Evolutionary conservation across 164 flowering plant species (phyloP).

Genomic region (Macadamia integrifolia): DNA sequence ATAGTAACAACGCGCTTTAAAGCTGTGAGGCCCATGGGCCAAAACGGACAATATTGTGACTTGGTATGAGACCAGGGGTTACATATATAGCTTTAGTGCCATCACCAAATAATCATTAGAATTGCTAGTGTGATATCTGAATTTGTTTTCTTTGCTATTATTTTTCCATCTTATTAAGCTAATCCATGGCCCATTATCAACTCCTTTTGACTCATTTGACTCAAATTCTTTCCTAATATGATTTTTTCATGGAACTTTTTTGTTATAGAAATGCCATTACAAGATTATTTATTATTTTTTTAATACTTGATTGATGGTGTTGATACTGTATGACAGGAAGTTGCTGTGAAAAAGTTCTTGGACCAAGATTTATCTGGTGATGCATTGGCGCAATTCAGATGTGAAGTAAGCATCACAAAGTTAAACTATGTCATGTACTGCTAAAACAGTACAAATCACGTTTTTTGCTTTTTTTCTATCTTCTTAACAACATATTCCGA

Average conservation of each 20-base stretch:
- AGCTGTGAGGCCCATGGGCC: too few relatives aligned
- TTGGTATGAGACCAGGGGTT: too few relatives aligned
- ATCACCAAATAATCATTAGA: too few relatives aligned
- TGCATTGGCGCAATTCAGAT: slow-evolving; percentile 78
- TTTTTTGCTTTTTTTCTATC: neutral
- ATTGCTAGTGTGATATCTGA: too few relatives aligned
- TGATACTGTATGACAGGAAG: slow-evolving; percentile 59
- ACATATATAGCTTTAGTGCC: too few relatives aligned
- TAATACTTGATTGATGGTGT: neutral
- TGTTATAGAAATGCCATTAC: slow-evolving; percentile 1
- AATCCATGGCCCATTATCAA: too few relatives aligned
- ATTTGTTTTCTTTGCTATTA: neutral
- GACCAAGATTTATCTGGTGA: slow-evolving; percentile 89
- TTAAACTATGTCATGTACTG: neutral
- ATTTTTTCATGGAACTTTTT: too few relatives aligned
- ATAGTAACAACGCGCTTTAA: too few relatives aligned
- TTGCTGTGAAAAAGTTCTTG: slow-evolving; percentile 95
- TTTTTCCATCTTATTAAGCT: neutral
- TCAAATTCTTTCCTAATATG: too few relatives aligned
- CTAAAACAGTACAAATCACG: neutral
- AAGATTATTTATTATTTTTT: slow-evolving; percentile 5
- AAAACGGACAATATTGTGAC: too few relatives aligned
- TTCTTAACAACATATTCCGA: neutral
- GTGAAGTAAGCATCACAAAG: slow-evolving; percentile 55
- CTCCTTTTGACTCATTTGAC: too few relatives aligned